These are phyloP conservation scores for Groenewaldozyma sp. DNA, from an alignment of 1,139 yeast species.

Conservation along the genomic window DNA sequence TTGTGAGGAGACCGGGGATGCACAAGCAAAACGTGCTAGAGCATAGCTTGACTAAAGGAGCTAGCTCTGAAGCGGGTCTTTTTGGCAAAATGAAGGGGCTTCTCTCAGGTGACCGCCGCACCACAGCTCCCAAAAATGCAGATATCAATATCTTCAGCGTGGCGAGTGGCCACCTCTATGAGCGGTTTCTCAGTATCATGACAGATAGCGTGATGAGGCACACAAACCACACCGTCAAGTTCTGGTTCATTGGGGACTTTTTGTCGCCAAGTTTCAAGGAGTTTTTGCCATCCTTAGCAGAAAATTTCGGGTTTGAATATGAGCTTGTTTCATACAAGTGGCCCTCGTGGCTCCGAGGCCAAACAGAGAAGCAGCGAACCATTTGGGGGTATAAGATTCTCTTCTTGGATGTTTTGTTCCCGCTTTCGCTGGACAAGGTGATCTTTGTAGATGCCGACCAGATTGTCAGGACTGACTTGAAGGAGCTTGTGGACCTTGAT, in stretches of 20 bases:
- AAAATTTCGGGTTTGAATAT: conserved; percentile 50
- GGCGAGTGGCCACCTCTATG: conserved; percentile 74
- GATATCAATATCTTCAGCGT: conserved; percentile 76
- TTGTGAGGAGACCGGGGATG: conserved; percentile 37
- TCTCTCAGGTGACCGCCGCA: conserved; percentile 4
- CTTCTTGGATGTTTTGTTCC: conserved; percentile 80
- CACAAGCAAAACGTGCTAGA: conserved; percentile 32
- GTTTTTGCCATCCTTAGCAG: conserved; percentile 53
- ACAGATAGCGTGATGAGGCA: conserved; percentile 62
- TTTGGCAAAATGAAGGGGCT: conserved; percentile 1
- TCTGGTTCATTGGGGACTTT: conserved; percentile 81
- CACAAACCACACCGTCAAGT: conserved; percentile 56
- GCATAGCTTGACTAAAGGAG: conserved; percentile 5
- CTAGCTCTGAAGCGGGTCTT: not conserved
- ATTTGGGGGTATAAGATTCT: conserved; percentile 86
- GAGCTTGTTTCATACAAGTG: conserved; percentile 76
- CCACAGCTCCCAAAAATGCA: conserved; percentile 31
- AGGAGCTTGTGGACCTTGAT: conserved; percentile 55
- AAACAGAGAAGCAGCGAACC: conserved; percentile 64
- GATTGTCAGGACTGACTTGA: conserved; percentile 63
- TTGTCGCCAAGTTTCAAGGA: conserved; percentile 59
- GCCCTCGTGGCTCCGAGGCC: conserved; percentile 84
- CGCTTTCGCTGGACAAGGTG: conserved; percentile 62
- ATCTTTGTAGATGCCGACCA: conserved; percentile 85
- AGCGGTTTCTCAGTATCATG: conserved; percentile 66